Conservation (phyloP, 768 basidiomycete genomes). For the Phanerodontia chrysosporium region DNA sequence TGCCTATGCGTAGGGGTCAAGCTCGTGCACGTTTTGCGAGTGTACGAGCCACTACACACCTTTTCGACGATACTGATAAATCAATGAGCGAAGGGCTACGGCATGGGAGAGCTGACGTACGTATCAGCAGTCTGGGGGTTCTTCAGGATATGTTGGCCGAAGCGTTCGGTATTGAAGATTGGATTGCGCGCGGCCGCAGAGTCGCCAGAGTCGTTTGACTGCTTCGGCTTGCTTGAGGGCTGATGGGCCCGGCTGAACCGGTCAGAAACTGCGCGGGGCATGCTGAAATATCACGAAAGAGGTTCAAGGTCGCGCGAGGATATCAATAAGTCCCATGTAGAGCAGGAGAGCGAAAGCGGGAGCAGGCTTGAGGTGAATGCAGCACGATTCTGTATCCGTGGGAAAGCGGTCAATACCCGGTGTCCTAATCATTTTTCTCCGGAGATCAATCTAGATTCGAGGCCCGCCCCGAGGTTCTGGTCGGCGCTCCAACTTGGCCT, state of each 20-base stretch:
- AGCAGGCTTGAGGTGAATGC: too few species aligned
- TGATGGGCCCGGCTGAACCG: conserved; percentile 70
- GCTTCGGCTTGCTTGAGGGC: conserved; percentile 44
- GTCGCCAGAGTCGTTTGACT: conserved; percentile 39
- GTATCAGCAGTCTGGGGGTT: conserved; percentile 88
- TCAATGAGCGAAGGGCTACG: conserved; percentile 11
- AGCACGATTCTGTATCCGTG: too few species aligned
- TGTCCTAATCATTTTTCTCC: too few species aligned
- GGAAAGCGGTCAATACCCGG: too few species aligned
- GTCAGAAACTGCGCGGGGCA: conserved; percentile 80
- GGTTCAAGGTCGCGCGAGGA: too few species aligned
- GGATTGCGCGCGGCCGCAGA: conserved; percentile 64
- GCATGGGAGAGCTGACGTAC: conserved; percentile 37
- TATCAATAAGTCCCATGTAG: too few species aligned
- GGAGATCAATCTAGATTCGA: too few species aligned
- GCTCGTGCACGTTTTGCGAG: neutral
- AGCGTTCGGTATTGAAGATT: conserved; percentile 90
- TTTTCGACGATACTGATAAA: conserved; percentile 56
- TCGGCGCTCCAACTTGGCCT: too few species aligned
- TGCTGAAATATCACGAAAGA: conserved; percentile 22
- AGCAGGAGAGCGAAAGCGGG: too few species aligned
- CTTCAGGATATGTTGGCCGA: conserved; percentile 97
- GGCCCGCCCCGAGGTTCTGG: too few species aligned
- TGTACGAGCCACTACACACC: conserved; percentile 25
- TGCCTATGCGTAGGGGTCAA: conserved; percentile 55